A percentile compares a stretch with the other conserved stretches of the same genome.
These are phyloP conservation scores for Penicillium brevicompactum DNA, from an alignment of 2,329 filamentous ascomycete species.

Conservation along the genomic window DNA sequence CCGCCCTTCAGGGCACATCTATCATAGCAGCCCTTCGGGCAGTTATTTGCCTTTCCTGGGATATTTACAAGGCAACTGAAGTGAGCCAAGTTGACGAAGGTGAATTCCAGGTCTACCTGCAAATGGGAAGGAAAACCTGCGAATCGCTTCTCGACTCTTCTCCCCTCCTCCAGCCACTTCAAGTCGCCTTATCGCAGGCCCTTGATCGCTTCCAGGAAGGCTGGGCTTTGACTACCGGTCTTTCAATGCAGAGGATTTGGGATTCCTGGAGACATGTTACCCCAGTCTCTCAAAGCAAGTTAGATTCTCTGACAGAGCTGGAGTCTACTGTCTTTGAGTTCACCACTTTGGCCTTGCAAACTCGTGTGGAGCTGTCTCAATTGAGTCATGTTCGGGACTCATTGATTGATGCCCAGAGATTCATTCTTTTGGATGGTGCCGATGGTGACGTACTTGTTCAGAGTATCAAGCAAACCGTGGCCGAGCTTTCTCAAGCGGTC, in stretches of 20 bases:
- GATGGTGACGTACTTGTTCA: conserved; percentile 39
- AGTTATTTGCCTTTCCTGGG: conserved; percentile 50
- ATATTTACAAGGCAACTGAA: conserved; percentile 49
- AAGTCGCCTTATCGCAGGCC: conserved; percentile 28
- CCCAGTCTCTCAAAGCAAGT: conserved; percentile 39
- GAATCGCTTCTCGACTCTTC: conserved; percentile 35
- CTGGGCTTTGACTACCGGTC: conserved; percentile 72
- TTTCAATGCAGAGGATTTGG: conserved; percentile 83
- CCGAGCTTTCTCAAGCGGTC: conserved; percentile 35
- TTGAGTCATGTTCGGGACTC: conserved; percentile 40
- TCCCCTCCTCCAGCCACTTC: conserved; percentile 29
- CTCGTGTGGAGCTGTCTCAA: conserved; percentile 38
- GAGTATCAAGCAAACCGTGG: conserved; percentile 42
- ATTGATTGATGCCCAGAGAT: conserved; percentile 41
- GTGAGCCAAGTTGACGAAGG: conserved; percentile 53
- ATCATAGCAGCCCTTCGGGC: conserved; percentile 30
- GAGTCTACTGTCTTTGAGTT: conserved; percentile 41
- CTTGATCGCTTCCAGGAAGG: conserved; percentile 65
- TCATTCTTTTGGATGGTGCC: conserved; percentile 39
- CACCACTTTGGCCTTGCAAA: conserved; percentile 39
- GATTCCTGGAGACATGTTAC: conserved; percentile 66
- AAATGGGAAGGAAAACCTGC: conserved; percentile 39
- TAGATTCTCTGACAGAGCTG: conserved; percentile 38
- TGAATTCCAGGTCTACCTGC: conserved; percentile 57
- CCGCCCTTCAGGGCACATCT: conserved; percentile 27